These are phyloP conservation scores for Kurtzmaniella cleridarum DNA, from an alignment of 805 yeast species.

Conservation along the genomic window DNA sequence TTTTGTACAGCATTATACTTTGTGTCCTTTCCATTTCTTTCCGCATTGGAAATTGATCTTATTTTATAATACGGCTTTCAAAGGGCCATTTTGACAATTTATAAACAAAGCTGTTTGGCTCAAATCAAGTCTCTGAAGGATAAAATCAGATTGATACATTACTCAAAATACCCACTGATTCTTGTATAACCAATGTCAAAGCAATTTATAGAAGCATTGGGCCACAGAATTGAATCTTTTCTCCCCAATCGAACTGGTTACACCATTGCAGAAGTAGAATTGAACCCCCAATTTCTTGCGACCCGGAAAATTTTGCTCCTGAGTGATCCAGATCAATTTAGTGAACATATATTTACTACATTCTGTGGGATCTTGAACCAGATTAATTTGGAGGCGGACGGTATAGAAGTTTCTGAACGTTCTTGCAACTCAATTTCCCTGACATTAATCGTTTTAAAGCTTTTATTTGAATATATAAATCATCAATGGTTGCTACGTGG, in stretches of 20 bases:
- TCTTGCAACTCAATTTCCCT: constrained; percentile 28
- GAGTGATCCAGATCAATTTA: constrained; percentile 6
- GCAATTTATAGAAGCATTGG: constrained; percentile 19
- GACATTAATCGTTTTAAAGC: constrained; percentile 25
- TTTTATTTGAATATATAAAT: constrained; percentile 24
- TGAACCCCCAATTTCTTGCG: constrained; percentile 32
- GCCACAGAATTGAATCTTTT: constrained; percentile 26
- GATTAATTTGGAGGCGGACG: constrained; percentile 18
- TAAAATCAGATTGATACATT: too few relatives aligned
- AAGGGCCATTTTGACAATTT: too few relatives aligned
- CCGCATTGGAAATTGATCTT: too few relatives aligned
- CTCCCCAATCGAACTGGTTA: constrained; percentile 37
- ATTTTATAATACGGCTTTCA: too few relatives aligned
- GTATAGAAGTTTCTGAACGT: constrained; percentile 18
- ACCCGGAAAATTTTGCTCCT: constrained; percentile 25
- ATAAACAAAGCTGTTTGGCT: too few relatives aligned
- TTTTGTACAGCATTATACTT: too few relatives aligned
- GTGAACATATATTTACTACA: constrained; percentile 15
- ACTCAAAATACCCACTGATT: too few relatives aligned
- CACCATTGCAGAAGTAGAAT: constrained; percentile 33
- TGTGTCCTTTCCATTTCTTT: too few relatives aligned
- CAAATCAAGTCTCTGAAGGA: too few relatives aligned
- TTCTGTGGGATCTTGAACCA: constrained; percentile 19
- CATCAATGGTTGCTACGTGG: constrained; percentile 20
- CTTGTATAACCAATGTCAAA: background rate